Evolutionary conservation across 2,329 filamentous ascomycete genomes (phyloP), one percentile per base, ranked within the genome.

Genomic region (Hypoxylon sp.): DNA sequence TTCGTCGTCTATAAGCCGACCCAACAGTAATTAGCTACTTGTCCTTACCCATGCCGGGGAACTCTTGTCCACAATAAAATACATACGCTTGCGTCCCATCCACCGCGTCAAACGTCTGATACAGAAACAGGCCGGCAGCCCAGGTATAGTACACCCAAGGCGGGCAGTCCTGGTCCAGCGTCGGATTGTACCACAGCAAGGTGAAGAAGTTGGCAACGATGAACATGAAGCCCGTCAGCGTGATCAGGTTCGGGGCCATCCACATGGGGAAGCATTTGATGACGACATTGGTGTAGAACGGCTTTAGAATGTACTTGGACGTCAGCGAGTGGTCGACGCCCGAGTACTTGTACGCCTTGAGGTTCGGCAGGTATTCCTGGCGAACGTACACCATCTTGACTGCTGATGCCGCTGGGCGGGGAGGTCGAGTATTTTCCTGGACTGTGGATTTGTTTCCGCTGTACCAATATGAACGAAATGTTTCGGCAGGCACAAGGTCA

Each of bases 61-160:
- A n/a, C 16, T 33, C 22, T 26, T 42, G 20, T 14, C 9, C 20
- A 4, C 6, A 11, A 18, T 58, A 24, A n/a, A n/a, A 32, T 8
- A 86, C 91, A 78, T 84, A 93, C 89, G 96, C 96, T 78, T 99
- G 96, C 28, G 91, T 87, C 54, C 96, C 96, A 80, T 99, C 96
- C 24, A 98, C 93, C 1, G 95, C 96, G 80, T 99, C 96, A 80
- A 99, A 97, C 1, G 95, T 98, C 85, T 99, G 96, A 80, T 99
- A 99, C 53, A 98, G 79, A 78, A 98, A 97, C 70, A 99, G 81
- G 1, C 96, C 96, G 30, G 92, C 79, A 3, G 94, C 91, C 92
- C 94, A 99, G 74, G 89, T 91, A 71, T 91, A 91, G 83, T 99
- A 99, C 14, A 99, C 95, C 96, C 96, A 99, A 1, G 87, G 78